A percentile compares a stretch with the other conserved stretches of the same genome.
These are phyloP conservation scores for Hanseniaspora clermontiae DNA, from an alignment of 805 yeast species.

Conservation along the genomic window DNA sequence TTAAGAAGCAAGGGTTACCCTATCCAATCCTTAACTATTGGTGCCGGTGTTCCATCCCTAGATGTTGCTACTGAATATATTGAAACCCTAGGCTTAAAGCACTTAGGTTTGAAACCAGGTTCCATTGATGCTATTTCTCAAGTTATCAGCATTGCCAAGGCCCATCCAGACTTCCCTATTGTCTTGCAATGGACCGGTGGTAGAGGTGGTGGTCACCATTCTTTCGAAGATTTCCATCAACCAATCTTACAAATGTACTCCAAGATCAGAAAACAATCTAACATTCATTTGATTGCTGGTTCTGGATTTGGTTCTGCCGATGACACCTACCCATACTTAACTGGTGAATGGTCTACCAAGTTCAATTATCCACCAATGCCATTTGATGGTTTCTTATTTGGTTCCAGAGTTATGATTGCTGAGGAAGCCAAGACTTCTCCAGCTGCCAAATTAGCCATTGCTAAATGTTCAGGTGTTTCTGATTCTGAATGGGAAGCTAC, in stretches of 20 bases:
- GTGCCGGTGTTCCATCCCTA: conserved; percentile 98
- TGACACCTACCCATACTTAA: conserved; percentile 92
- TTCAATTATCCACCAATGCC: conserved; percentile 97
- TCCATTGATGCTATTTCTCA: conserved; percentile 84
- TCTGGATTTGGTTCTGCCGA: conserved; percentile 96
- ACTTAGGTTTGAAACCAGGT: conserved; percentile 95
- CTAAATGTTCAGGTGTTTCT: conserved; percentile 77
- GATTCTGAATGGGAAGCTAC: conserved; percentile 88
- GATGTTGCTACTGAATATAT: conserved; percentile 97
- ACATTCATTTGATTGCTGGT: conserved; percentile 88
- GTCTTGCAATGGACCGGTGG: conserved; percentile 99
- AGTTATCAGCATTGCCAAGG: conserved; percentile 80
- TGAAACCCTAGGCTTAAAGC: conserved; percentile 79
- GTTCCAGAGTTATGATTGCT: conserved; percentile 95
- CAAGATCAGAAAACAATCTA: conserved; percentile 79
- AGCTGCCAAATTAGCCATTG: conserved; percentile 87
- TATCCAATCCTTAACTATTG: conserved; percentile 87
- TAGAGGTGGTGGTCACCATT: conserved; percentile 99
- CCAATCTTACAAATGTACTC: conserved; percentile 93
- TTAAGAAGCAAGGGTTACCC: conserved; percentile 90
- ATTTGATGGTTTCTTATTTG: conserved; percentile 90
- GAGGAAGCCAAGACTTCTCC: conserved; percentile 90
- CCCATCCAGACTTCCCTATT: conserved; percentile 93
- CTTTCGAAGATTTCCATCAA: conserved; percentile 97
- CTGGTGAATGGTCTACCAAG: conserved; percentile 88